Evolutionary conservation across 257 asterid species (phyloP), one percentile per base, ranked within the genome.

Genomic region (Gardenia jasminoides): DNA sequence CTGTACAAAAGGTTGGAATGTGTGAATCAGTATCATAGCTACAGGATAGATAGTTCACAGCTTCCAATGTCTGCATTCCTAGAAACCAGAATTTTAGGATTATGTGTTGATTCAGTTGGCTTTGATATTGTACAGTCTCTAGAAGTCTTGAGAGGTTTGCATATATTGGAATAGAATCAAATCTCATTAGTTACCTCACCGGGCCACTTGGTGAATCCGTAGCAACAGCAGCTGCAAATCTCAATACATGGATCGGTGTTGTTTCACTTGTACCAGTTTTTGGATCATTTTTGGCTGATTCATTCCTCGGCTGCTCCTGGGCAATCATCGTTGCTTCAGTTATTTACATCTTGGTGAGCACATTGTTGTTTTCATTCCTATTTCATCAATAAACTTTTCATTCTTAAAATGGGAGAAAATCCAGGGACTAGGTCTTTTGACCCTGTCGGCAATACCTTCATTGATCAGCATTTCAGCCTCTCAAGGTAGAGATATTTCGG

Each of bases 401-500:
- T 36, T 36, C 41, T 36, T 36, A 36, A 36, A 36, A 36, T 2
- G 41, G 41, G 41, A 36, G 41, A 36, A 36, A 36, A 2, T 36
- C 41, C 81, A 84, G 88, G 90, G 86, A 11, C 76, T 84, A 16
- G 81, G 79, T 58, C 62, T 84, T 17, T 30, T 82, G 84, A 82
- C 85, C 17, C 78, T 84, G 64, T 80, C 85, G 44, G 75, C 90
- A n/a, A 26, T 76, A 5, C 43, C 80, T 77, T 30, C 67, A 62
- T 56, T 20, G 0, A 20, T 19, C 26, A 54, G 4, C 43, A 11
- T 17, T 30, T 70, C 70, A 13, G 70, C 28, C 48, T 78, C 47
- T 44, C 50, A 65, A 30, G 58, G 56, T 70, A 67, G 26, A 70
- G 67, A 39, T 47, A 65, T 72, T 22, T 28, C 3, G 26, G 65